These are phyloP conservation scores for Pigoraptor vietnamica DNA, from an alignment of 78 protist genomes.

Conservation along the genomic window DNA sequence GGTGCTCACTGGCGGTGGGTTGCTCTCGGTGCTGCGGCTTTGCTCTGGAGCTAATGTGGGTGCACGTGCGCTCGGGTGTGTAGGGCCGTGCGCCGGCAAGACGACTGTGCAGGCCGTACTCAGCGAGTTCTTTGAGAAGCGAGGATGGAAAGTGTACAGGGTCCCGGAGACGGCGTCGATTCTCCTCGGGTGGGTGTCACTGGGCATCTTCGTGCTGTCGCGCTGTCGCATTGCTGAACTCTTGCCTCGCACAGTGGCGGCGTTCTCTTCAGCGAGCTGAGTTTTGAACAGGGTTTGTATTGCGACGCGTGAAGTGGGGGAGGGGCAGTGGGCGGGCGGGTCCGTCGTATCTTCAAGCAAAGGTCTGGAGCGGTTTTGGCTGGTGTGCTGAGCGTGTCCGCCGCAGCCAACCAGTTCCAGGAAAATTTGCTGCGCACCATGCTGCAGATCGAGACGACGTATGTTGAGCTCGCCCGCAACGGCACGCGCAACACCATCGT, in stretches of 20 bases:
- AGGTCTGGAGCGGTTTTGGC: too few relatives aligned
- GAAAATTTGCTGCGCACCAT: neutral
- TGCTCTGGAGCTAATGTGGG: neutral
- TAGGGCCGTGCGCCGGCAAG: constrained; percentile 33
- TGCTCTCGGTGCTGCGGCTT: neutral
- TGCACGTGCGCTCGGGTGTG: neutral
- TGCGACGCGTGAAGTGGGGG: too few relatives aligned
- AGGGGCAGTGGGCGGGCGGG: too few relatives aligned
- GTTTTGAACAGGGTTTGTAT: neutral
- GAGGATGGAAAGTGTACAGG: constrained; percentile 22
- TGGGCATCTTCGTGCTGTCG: neutral
- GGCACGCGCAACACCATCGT: neutral
- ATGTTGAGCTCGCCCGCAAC: neutral
- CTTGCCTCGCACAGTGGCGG: neutral
- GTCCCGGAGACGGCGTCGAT: constrained; percentile 28
- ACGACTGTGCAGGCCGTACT: constrained; percentile 10
- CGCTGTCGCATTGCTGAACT: neutral
- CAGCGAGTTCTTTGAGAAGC: neutral
- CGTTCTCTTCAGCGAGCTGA: neutral
- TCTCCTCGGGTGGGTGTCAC: neutral
- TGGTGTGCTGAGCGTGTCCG: too few relatives aligned
- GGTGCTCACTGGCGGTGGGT: neutral
- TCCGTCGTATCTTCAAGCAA: too few relatives aligned
- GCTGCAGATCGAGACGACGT: constrained; percentile 1
- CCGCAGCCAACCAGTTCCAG: constrained; percentile 1